phyloP scores from a whole-genome alignment of 192 early-diverging fungal species.

The Allomyces javanicus region DNA sequence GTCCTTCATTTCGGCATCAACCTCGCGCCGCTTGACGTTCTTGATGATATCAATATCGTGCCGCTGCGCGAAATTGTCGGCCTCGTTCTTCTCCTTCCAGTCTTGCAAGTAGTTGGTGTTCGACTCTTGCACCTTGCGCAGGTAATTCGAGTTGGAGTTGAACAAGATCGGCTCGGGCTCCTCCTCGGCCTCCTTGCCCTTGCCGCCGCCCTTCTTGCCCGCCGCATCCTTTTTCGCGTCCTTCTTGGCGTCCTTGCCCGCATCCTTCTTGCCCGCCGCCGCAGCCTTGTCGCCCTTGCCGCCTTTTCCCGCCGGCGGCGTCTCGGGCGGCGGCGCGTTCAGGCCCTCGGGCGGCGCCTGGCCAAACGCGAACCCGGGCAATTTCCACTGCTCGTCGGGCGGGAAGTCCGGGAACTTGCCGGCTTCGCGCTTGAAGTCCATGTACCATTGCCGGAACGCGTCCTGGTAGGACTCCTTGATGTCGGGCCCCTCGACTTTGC shows the following conservation, averaged over 20 bases:
- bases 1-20: constrained; percentile 36
- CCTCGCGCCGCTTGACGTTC: constrained; percentile 30
- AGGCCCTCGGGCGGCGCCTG: not conserved
- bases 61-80: constrained; percentile 39
- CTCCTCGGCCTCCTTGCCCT: constrained; percentile 18
- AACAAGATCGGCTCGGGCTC: constrained; percentile 22
- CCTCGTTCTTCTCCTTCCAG: constrained; percentile 35
- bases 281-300: constrained; percentile 4
- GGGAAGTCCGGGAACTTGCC: constrained; percentile 43
- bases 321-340: not conserved
- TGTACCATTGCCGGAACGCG: constrained; percentile 41
- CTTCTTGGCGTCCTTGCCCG: constrained; percentile 6
- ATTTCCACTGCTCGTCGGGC: constrained; percentile 25
- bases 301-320: not conserved
- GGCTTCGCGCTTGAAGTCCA: constrained; percentile 34
- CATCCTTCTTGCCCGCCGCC: constrained; percentile 11
- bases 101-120: constrained; percentile 13
- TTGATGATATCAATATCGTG: constrained; percentile 46
- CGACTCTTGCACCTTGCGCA: constrained; percentile 16
- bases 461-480: constrained; percentile 42
- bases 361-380: constrained; percentile 26
- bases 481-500: constrained; percentile 36
- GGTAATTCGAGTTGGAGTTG: constrained; percentile 21
- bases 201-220: constrained; percentile 6
- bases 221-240: constrained; percentile 8